Conservation (phyloP, 129 eudicot genomes). For the Heracleum sosnowskyi region DNA sequence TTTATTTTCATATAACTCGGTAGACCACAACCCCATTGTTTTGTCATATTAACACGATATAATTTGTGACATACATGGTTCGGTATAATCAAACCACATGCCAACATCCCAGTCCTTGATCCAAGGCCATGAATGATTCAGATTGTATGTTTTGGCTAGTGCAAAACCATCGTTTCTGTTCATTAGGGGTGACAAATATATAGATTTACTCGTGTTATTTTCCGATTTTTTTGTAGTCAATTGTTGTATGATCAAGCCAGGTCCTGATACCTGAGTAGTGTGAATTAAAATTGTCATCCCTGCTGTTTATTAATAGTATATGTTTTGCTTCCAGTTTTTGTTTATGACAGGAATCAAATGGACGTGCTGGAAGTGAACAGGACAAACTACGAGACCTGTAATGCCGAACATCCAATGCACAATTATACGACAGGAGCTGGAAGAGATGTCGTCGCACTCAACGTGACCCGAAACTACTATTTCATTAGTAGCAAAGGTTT, state of each 20-base stretch:
- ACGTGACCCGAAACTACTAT: slow-evolving; percentile 57
- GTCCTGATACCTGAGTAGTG: not conserved
- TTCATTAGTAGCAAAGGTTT: slow-evolving; percentile 79
- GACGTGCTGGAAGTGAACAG: slow-evolving; percentile 74
- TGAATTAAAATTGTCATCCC: not conserved
- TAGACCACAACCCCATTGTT: not conserved
- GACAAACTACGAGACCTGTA: slow-evolving; percentile 74
- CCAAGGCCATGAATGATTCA: not conserved
- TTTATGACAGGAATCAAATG: slow-evolving; percentile 75
- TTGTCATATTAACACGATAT: not conserved
- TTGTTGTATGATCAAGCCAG: not conserved
- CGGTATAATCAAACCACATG: not conserved
- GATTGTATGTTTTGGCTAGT: not conserved
- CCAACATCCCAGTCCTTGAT: not conserved
- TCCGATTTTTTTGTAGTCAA: not conserved
- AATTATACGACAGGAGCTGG: slow-evolving; percentile 88
- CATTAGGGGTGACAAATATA: not conserved
- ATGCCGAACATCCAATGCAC: slow-evolving; percentile 61
- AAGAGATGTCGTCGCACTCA: slow-evolving; percentile 74
- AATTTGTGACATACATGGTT: not conserved
- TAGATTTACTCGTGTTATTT: not conserved
- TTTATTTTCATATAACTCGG: not conserved
- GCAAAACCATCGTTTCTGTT: not conserved
- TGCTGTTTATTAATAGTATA: not conserved
- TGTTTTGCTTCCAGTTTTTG: slow-evolving; percentile 47